phyloP scores from a whole-genome alignment of 352 stramenopile genomes.

The Globisporangium paroecandrum region DNA sequence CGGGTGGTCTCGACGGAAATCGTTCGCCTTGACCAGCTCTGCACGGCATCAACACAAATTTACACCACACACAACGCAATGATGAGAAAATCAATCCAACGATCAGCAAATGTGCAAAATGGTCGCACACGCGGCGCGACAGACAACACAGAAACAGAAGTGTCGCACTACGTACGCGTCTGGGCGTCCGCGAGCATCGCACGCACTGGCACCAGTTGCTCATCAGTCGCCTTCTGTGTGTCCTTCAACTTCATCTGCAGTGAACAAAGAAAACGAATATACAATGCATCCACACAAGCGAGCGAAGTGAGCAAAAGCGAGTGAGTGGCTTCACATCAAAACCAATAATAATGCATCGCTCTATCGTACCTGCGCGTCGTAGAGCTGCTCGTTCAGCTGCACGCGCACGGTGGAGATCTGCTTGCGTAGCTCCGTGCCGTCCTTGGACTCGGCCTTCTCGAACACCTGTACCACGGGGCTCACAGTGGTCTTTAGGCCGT shows the following conservation, averaged over 20 bases:
- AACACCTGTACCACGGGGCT: conserved; percentile 60
- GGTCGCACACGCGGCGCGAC: not conserved
- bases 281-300: too few relatives aligned
- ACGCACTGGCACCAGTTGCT: conserved; percentile 64
- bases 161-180: conserved; percentile 39
- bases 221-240: conserved; percentile 48
- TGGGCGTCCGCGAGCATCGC: conserved; percentile 35
- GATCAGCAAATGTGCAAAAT: not conserved
- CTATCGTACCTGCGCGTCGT: conserved; percentile 37
- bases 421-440: conserved; percentile 68
- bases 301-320: not conserved
- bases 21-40: conserved; percentile 74
- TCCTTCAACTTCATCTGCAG: conserved; percentile 44
- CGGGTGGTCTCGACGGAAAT: conserved; percentile 70
- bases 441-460: conserved; percentile 51
- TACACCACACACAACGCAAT: not conserved
- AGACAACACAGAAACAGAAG: not conserved
- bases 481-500: conserved; percentile 34
- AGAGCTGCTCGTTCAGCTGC: conserved; percentile 58
- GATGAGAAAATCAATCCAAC: not conserved
- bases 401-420: conserved; percentile 44
- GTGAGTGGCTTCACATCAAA: not conserved
- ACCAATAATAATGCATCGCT: not conserved
- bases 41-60: not conserved
- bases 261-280: not conserved